Conservation (phyloP, 352 stramenopile genomes). For the Pythium aristosporum region DNA sequence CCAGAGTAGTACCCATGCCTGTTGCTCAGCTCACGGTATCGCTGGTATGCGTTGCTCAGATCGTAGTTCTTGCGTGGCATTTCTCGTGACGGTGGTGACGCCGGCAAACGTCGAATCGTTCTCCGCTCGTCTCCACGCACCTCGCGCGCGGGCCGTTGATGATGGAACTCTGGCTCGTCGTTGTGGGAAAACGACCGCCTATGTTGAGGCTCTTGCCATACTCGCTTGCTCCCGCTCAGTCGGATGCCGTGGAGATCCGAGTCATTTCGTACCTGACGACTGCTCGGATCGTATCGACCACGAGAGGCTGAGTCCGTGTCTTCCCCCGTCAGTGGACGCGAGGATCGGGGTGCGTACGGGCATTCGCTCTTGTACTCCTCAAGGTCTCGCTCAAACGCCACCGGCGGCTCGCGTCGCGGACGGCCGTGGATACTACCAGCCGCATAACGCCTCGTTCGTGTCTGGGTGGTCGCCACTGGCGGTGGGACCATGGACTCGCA, state of each 20-base stretch:
- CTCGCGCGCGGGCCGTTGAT: neutral
- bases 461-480: neutral
- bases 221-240: slow-evolving; percentile 2
- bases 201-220: neutral
- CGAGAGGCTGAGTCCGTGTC: neutral
- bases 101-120: neutral
- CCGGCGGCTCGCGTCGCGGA: neutral
- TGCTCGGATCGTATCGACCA: neutral
- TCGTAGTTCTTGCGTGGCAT: slow-evolving; percentile 22
- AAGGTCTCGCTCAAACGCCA: neutral
- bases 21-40: slow-evolving; percentile 16
- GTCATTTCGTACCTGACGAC: neutral
- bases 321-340: neutral
- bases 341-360: neutral
- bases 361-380: neutral
- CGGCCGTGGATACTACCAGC: neutral
- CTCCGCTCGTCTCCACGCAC: neutral
- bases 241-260: neutral
- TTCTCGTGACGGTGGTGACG: neutral
- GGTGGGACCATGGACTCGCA: slow-evolving; percentile 12
- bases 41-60: slow-evolving; percentile 14
- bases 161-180: neutral
- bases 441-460: neutral
- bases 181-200: neutral
- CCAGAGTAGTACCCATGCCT: neutral